phyloP scores from a whole-genome alignment of 352 stramenopile genomes.

The Globisporangium irregulare region DNA sequence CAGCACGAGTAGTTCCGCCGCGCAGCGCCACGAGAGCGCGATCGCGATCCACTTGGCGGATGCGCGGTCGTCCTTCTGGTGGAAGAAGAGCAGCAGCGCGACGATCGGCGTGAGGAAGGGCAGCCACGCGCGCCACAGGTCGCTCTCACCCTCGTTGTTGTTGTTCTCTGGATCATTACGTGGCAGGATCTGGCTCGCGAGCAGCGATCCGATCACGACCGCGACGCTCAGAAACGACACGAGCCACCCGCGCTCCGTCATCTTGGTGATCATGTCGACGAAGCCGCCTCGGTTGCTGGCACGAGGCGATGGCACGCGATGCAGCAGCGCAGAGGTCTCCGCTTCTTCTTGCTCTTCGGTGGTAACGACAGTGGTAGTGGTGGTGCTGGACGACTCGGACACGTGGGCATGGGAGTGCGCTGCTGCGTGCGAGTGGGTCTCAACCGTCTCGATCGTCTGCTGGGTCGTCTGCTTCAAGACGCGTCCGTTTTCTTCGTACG shows the following conservation, averaged over 20 bases:
- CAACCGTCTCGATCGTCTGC: slow-evolving; percentile 14
- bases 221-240: slow-evolving; percentile 66
- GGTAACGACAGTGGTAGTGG: slow-evolving; percentile 8
- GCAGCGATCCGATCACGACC: slow-evolving; percentile 61
- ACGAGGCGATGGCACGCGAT: neutral
- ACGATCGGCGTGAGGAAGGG: slow-evolving; percentile 63
- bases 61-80: slow-evolving; percentile 66
- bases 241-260: slow-evolving; percentile 59
- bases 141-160: slow-evolving; percentile 11
- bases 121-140: slow-evolving; percentile 61
- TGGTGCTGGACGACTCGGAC: slow-evolving; percentile 7
- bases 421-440: neutral
- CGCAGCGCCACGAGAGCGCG: slow-evolving; percentile 69
- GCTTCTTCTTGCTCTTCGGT: slow-evolving; percentile 15
- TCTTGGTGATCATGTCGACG: slow-evolving; percentile 38
- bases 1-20: slow-evolving; percentile 66
- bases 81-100: slow-evolving; percentile 67
- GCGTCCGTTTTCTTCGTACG: slow-evolving; percentile 42
- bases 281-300: slow-evolving; percentile 20
- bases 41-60: slow-evolving; percentile 83
- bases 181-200: slow-evolving; percentile 57
- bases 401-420: neutral
- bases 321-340: slow-evolving; percentile 27
- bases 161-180: slow-evolving; percentile 19
- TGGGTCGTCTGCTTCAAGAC: slow-evolving; percentile 14